phyloP scores from a whole-genome alignment of 129 eudicot species.

The Helianthus annuus region DNA sequence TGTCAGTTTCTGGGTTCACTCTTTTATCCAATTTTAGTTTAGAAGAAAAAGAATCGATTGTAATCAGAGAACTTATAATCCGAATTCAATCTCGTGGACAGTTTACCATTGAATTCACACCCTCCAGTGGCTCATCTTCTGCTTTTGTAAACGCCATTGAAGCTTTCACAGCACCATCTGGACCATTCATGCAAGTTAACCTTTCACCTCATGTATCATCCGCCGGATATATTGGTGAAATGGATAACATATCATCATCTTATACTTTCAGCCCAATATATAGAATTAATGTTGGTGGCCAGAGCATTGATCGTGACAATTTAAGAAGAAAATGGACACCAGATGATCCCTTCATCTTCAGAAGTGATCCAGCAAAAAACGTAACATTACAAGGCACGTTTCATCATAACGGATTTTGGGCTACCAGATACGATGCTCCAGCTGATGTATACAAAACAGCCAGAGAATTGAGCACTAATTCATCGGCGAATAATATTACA shows the following conservation, averaged over 20 bases:
- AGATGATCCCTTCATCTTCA: constrained; percentile 40
- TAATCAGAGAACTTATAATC: constrained; percentile 46
- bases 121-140: constrained; percentile 21
- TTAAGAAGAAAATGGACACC: constrained; percentile 55
- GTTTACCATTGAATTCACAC: constrained; percentile 37
- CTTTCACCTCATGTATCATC: background rate
- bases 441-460: constrained; percentile 52
- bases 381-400: background rate
- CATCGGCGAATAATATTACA: constrained; percentile 32
- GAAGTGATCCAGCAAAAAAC: constrained; percentile 17
- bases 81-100: constrained; percentile 1
- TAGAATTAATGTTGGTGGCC: constrained; percentile 67
- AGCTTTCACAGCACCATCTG: constrained; percentile 42
- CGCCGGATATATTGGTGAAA: background rate
- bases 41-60: background rate
- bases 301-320: constrained; percentile 22
- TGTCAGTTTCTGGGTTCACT: constrained; percentile 39
- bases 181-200: constrained; percentile 17
- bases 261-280: constrained; percentile 34
- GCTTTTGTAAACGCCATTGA: constrained; percentile 69
- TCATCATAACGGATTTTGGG: background rate
- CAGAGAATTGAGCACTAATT: constrained; percentile 23
- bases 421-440: constrained; percentile 46
- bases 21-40: constrained; percentile 44
- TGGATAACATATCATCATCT: constrained; percentile 1